phyloP scores from a whole-genome alignment of 73 alveolate species.

The Tetrahymena malaccensis region DNA sequence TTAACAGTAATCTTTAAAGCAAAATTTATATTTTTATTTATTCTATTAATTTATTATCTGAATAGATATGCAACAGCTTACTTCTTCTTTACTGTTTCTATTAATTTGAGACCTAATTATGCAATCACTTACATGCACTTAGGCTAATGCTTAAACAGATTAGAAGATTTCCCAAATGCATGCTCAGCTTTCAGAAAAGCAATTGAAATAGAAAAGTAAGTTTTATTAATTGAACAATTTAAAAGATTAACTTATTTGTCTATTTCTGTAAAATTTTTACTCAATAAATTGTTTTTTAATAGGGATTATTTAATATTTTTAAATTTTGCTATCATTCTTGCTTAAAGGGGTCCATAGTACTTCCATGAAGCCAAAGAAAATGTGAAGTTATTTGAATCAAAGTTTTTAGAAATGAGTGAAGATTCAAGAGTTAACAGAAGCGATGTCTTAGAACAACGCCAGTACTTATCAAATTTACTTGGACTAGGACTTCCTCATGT shows the following conservation, averaged over 20 bases:
- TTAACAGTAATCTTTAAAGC: constrained; percentile 1
- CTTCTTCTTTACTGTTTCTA: constrained; percentile 63
- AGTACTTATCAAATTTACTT: background rate
- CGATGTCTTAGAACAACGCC: background rate
- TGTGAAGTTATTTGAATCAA: background rate
- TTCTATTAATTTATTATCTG: background rate
- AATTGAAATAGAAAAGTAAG: constrained; percentile 45
- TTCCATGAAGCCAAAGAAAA: constrained; percentile 8
- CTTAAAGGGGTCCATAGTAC: constrained; percentile 10
- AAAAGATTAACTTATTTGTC: background rate
- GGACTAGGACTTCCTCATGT: background rate
- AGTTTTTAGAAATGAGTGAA: background rate
- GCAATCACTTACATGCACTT: constrained; percentile 51
- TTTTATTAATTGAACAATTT: background rate
- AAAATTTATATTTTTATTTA: background rate
- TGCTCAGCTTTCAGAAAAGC: constrained; percentile 59
- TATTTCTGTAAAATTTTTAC: background rate
- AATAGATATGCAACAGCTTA: constrained; percentile 54
- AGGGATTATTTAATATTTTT: constrained; percentile 20
- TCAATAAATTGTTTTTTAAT: background rate
- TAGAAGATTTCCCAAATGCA: constrained; percentile 65
- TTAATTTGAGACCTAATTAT: constrained; percentile 50
- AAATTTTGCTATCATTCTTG: constrained; percentile 6
- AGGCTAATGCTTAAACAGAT: constrained; percentile 55
- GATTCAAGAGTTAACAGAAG: background rate